phyloP scores from a whole-genome alignment of 2,329 filamentous ascomycete species.

The Colletotrichum cuscutae region DNA sequence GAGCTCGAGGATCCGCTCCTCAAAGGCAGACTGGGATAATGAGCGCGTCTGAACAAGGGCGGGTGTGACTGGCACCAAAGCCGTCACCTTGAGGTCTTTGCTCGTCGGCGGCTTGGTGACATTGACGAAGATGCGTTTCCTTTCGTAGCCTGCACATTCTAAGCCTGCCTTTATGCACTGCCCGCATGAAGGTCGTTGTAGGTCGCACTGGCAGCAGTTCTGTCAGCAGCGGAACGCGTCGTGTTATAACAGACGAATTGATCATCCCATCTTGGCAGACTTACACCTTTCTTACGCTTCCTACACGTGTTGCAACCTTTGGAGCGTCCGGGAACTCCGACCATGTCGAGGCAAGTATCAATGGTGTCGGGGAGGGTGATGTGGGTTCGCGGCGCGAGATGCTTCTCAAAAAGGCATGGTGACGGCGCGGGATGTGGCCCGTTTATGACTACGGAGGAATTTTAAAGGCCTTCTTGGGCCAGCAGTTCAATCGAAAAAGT shows the following conservation, averaged over 20 bases:
- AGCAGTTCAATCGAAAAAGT: background rate
- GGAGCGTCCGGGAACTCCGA: constrained; percentile 37
- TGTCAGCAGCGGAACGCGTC: background rate
- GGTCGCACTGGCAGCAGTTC: constrained; percentile 32
- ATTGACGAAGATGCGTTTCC: constrained; percentile 37
- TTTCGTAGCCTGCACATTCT: constrained; percentile 35
- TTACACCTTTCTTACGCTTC: constrained; percentile 37
- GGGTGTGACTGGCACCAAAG: background rate
- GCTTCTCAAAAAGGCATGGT: constrained; percentile 20
- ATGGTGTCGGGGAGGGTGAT: background rate
- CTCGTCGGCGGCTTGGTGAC: background rate
- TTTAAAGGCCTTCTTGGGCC: background rate
- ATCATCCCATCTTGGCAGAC: background rate
- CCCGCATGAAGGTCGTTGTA: constrained; percentile 35
- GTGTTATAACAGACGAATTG: background rate
- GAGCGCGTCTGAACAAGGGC: background rate
- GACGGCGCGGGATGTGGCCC: background rate
- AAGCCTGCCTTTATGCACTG: constrained; percentile 35
- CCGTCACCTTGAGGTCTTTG: background rate
- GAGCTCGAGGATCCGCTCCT: constrained; percentile 30
- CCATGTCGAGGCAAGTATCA: constrained; percentile 22
- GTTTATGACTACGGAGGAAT: background rate
- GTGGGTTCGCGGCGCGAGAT: constrained; percentile 11
- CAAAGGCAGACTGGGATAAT: constrained; percentile 32
- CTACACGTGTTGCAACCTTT: constrained; percentile 37